Percentiles rank a stretch among this genome's conserved stretches.
Evolutionary conservation across 2,329 filamentous ascomycete genomes (phyloP).

Genomic region (Cadophora malorum): DNA sequence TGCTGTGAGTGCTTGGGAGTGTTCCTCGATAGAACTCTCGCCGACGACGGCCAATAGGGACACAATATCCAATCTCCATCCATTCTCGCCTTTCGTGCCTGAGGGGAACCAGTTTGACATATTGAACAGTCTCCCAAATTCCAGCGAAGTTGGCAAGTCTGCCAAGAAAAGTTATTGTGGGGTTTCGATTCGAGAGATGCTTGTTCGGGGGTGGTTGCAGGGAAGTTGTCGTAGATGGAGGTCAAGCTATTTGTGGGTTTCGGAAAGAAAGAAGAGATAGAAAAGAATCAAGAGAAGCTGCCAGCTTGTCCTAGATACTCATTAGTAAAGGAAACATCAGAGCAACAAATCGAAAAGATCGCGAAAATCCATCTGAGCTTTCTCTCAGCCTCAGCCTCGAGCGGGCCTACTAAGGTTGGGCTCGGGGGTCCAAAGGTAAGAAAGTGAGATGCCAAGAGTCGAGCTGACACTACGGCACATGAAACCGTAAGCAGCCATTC

Average conservation of each 20-base stretch:
- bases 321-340: not conserved
- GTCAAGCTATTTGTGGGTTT: not conserved
- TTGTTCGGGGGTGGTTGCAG: not conserved
- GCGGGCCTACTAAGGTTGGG: not conserved
- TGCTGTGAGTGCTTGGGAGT: conserved; percentile 64
- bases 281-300: not conserved
- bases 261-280: not conserved
- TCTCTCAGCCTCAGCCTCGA: conserved; percentile 13
- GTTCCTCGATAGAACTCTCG: conserved; percentile 63
- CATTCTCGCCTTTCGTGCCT: conserved; percentile 47
- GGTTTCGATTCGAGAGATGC: conserved; percentile 9
- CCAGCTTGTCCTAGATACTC: not conserved
- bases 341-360: not conserved
- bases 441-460: conserved; percentile 8
- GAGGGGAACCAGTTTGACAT: conserved; percentile 52
- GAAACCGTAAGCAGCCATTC: conserved; percentile 11
- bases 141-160: not conserved
- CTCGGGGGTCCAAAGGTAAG: not conserved
- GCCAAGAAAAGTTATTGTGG: conserved; percentile 12
- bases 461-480: conserved; percentile 12
- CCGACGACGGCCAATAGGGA: conserved; percentile 68
- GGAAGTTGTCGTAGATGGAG: not conserved
- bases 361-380: not conserved
- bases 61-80: conserved; percentile 66
- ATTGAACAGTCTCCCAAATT: conserved; percentile 18